These are phyloP conservation scores for Dysphania ambrosioides DNA, from an alignment of 148 eudicot species.

Conservation along the genomic window DNA sequence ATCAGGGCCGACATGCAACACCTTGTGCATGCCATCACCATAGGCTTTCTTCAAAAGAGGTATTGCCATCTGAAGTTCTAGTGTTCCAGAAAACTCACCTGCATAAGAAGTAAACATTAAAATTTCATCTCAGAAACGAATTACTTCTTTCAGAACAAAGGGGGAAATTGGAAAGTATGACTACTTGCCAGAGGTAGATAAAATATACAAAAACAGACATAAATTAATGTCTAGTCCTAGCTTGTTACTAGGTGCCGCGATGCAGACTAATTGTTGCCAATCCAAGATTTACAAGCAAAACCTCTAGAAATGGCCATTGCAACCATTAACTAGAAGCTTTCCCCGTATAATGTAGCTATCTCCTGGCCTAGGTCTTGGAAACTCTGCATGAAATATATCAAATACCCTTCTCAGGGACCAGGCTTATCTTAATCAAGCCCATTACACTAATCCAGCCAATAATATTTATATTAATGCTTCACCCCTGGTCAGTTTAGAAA, in stretches of 20 bases:
- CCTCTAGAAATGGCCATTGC: not conserved
- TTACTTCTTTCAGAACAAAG: not conserved
- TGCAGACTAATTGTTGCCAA: not conserved
- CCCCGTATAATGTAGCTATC: not conserved
- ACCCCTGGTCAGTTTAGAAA: too few species aligned
- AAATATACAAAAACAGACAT: not conserved
- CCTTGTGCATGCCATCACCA: slow-evolving; percentile 75
- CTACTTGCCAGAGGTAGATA: not conserved
- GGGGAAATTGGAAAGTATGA: not conserved
- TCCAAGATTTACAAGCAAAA: not conserved
- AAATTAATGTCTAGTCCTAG: not conserved
- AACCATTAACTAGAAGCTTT: not conserved
- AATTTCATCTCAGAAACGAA: not conserved
- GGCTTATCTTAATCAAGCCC: too few species aligned
- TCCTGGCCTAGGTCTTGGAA: too few species aligned
- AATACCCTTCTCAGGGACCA: too few species aligned
- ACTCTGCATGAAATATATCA: too few species aligned
- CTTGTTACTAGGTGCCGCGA: not conserved
- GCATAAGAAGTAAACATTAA: slow-evolving; percentile 14
- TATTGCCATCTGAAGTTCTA: slow-evolving; percentile 59
- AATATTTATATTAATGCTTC: too few species aligned
- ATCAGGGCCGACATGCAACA: slow-evolving; percentile 92
- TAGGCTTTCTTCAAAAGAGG: slow-evolving; percentile 78
- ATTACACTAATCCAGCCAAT: too few species aligned
- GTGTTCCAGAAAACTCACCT: slow-evolving; percentile 73